Evolutionary conservation across 345 rosid species (phyloP).

Genomic region (Lumnitzera racemosa): DNA sequence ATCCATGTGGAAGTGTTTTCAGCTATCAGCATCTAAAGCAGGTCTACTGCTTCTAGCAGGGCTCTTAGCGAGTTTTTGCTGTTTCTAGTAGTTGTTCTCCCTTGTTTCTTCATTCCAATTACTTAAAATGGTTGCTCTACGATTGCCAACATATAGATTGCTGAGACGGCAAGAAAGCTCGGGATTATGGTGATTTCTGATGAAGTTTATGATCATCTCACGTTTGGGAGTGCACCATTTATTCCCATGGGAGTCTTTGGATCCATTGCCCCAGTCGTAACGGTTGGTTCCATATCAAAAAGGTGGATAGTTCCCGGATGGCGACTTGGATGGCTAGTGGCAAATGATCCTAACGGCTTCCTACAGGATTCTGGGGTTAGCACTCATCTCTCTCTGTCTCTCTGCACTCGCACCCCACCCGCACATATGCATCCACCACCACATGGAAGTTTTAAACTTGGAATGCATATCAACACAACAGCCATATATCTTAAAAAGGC

Average conservation of each 20-base stretch:
- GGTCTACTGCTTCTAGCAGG: slow-evolving; percentile 13
- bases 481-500: neutral
- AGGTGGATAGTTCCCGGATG: slow-evolving; percentile 83
- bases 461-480: too few relatives aligned
- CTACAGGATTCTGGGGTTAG: slow-evolving; percentile 41
- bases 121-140: too few relatives aligned
- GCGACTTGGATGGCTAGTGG: slow-evolving; percentile 68
- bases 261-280: slow-evolving; percentile 51
- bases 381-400: neutral
- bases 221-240: slow-evolving; percentile 44
- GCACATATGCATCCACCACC: too few relatives aligned
- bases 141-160: slow-evolving; percentile 20
- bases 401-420: neutral
- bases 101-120: neutral
- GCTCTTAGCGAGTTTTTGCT: too few relatives aligned
- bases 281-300: slow-evolving; percentile 64
- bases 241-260: slow-evolving; percentile 67
- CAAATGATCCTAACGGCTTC: slow-evolving; percentile 48
- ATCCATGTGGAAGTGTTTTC: slow-evolving; percentile 62
- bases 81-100: neutral
- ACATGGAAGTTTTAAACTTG: too few relatives aligned
- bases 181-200: slow-evolving; percentile 66
- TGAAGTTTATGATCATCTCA: slow-evolving; percentile 52
- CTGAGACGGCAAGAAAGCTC: slow-evolving; percentile 52
- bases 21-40: slow-evolving; percentile 45